A percentile compares a stretch with the other conserved stretches of the same genome.
These are phyloP conservation scores for Aquilaria agallochum DNA, from an alignment of 441 rosid species.

Conservation along the genomic window DNA sequence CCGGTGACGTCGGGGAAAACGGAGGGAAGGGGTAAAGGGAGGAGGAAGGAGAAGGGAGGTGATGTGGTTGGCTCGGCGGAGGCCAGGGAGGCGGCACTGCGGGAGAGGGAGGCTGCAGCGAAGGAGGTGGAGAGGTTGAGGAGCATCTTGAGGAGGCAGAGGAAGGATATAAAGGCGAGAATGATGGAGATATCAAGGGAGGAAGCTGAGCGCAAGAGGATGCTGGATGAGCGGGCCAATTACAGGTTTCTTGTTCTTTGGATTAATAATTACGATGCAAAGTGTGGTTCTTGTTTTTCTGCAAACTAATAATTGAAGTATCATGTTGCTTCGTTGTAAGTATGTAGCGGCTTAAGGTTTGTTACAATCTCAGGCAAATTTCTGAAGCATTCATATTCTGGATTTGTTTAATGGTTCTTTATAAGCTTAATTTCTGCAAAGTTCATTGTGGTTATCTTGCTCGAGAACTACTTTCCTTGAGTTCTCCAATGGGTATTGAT, in stretches of 20 bases:
- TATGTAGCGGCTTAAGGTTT: too few species aligned
- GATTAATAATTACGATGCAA: not conserved
- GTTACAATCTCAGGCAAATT: too few species aligned
- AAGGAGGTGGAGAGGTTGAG: constrained; percentile 88
- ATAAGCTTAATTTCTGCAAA: too few species aligned
- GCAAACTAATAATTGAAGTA: too few species aligned
- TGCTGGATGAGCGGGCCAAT: constrained; percentile 88
- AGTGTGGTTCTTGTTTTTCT: not conserved
- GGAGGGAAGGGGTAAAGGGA: constrained; percentile 45
- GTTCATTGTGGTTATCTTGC: too few species aligned
- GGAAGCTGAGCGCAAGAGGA: constrained; percentile 88
- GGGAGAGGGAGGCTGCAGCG: constrained; percentile 66
- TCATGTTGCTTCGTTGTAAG: too few species aligned
- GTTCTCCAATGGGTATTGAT: too few species aligned
- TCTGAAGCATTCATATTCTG: too few species aligned
- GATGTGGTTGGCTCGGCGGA: constrained; percentile 44
- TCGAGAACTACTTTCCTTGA: too few species aligned
- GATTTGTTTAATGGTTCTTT: too few species aligned
- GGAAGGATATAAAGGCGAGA: constrained; percentile 76
- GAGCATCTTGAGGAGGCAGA: constrained; percentile 68
- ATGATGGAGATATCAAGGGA: constrained; percentile 93
- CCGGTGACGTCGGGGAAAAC: constrained; percentile 37
- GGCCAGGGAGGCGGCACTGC: constrained; percentile 64
- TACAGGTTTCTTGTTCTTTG: constrained; percentile 46
- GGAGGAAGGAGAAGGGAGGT: constrained; percentile 53